Percentiles rank a stretch among this genome's conserved stretches.
These are phyloP conservation scores for Xylariaceae sp. DNA, from an alignment of 2,329 filamentous ascomycete genomes.

Conservation along the genomic window DNA sequence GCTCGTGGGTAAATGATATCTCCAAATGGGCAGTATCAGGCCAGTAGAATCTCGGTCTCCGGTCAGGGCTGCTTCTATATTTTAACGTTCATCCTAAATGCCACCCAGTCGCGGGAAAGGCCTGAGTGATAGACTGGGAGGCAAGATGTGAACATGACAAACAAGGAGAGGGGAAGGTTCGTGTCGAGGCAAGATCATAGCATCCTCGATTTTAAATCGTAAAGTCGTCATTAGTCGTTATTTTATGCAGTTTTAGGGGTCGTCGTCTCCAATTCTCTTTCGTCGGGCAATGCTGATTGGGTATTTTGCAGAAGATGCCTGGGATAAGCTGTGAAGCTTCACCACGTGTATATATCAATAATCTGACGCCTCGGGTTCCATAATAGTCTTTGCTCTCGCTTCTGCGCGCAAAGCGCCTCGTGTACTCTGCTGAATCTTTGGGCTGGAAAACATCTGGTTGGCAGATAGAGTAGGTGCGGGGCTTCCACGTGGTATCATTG, in stretches of 20 bases:
- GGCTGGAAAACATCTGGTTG: conserved; percentile 21
- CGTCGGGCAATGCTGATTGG: conserved; percentile 27
- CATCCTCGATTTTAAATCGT: conserved; percentile 28
- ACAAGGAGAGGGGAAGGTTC: conserved; percentile 11
- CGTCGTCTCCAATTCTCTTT: conserved; percentile 19
- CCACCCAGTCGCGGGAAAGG: no score
- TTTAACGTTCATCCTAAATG: no score
- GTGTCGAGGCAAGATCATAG: conserved; percentile 22
- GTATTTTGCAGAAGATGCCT: conserved; percentile 31
- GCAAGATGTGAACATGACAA: not conserved
- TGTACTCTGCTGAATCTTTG: conserved; percentile 21
- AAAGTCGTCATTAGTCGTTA: conserved; percentile 31
- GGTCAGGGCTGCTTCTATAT: no score
- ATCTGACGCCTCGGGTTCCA: conserved; percentile 23
- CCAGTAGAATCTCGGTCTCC: no score
- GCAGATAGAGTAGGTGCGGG: conserved; percentile 10
- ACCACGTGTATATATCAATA: conserved; percentile 34
- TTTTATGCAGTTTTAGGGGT: conserved; percentile 34
- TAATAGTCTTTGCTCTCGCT: conserved; percentile 11
- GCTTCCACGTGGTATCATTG: not conserved
- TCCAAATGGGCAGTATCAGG: no score
- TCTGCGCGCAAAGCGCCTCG: conserved; percentile 5
- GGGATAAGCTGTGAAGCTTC: conserved; percentile 36
- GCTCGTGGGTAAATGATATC: no score
- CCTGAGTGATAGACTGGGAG: no score